Evolutionary conservation across 2,329 filamentous ascomycete species (phyloP).

Genomic region (Cercospora sesami): DNA sequence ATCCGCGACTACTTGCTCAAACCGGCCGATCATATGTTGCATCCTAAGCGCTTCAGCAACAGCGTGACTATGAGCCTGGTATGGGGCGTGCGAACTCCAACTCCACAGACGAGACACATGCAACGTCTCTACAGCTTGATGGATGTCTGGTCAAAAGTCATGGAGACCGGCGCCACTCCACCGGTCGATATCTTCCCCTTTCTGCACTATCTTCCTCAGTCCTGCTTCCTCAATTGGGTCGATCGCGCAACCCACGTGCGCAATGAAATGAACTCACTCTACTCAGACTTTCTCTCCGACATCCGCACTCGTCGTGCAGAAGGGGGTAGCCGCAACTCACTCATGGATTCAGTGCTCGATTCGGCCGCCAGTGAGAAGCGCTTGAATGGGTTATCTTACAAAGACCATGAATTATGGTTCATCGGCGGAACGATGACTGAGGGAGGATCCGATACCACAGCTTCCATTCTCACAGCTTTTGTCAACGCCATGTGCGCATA

Average conservation of each 20-base stretch:
- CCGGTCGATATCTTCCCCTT: background rate
- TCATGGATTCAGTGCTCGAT: constrained; percentile 48
- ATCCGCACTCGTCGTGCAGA: constrained; percentile 37
- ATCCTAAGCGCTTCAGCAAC: constrained; percentile 53
- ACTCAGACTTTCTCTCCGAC: constrained; percentile 37
- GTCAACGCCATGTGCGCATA: background rate
- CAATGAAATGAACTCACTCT: background rate
- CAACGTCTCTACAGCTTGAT: constrained; percentile 44
- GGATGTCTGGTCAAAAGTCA: constrained; percentile 41
- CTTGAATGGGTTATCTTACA: background rate
- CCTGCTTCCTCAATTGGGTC: background rate
- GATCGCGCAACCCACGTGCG: background rate
- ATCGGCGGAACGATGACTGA: background rate
- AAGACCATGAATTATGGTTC: background rate
- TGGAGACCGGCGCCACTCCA: background rate
- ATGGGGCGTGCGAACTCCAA: constrained; percentile 32
- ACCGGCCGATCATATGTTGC: constrained; percentile 49
- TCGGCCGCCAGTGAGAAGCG: constrained; percentile 31
- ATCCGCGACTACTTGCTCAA: constrained; percentile 46
- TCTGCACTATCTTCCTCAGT: background rate
- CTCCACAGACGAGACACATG: constrained; percentile 28
- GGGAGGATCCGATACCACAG: background rate
- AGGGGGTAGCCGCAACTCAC: constrained; percentile 34
- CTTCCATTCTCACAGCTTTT: background rate
- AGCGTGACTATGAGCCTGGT: constrained; percentile 50